Conservation (phyloP, 176 grass and related monocot species). For the Rhipidocladum racemiflorum region DNA sequence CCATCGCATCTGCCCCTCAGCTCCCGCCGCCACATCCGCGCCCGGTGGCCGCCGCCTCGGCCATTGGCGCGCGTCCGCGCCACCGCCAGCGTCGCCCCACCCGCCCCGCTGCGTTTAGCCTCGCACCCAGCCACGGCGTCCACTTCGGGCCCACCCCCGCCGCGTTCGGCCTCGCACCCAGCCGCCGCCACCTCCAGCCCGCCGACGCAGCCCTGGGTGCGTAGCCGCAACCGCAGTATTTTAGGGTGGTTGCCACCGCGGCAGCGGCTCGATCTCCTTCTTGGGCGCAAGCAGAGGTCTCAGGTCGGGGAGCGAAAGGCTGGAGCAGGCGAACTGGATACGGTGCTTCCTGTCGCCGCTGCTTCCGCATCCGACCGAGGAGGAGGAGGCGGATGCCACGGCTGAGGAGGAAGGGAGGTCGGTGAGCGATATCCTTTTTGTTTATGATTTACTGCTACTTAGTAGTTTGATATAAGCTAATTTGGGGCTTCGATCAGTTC, state of each 20-base stretch:
- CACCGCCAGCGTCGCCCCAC: too few relatives aligned
- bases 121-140: too few relatives aligned
- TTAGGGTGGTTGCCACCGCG: neutral
- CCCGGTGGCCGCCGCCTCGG: too few relatives aligned
- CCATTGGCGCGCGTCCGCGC: too few relatives aligned
- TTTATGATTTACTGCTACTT: neutral
- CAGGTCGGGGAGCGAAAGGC: neutral
- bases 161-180: too few relatives aligned
- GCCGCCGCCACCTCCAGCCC: too few relatives aligned
- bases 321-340: constrained; percentile 27
- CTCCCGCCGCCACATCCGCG: too few relatives aligned
- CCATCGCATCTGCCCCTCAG: too few relatives aligned
- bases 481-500: constrained; percentile 27
- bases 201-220: neutral
- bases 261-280: constrained; percentile 27
- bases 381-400: constrained; percentile 16
- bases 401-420: constrained; percentile 53
- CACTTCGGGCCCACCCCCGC: too few relatives aligned
- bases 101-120: too few relatives aligned
- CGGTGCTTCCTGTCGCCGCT: constrained; percentile 19
- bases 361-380: neutral
- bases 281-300: constrained; percentile 26
- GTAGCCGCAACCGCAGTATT: neutral
- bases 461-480: neutral
- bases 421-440: neutral